Base-by-base conservation (phyloP, 352 stramenopile species). In the Halophytophthora batemanensis region DNA sequence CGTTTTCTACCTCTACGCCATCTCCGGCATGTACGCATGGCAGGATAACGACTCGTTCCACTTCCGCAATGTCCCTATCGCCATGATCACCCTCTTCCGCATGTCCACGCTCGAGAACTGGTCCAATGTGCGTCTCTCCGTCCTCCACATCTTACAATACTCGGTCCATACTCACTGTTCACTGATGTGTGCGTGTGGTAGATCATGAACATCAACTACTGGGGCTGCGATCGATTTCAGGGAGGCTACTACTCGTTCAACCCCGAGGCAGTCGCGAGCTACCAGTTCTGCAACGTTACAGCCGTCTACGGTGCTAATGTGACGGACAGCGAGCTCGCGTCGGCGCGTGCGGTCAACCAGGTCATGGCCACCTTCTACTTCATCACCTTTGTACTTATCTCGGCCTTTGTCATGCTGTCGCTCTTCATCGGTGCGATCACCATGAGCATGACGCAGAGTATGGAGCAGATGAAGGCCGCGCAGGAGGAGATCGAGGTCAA, bases 1-100 rank as follows among this genome's bases (percentile, higher is more conserved):
- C 40, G 77, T 96, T 0, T 90, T 90, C 59, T 97, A 96, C 58
- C 57, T 97, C 21, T 97, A 95, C 53, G 84, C 88, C 17, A 92
- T 96, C 59, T 82, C 90, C 2, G 88, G 87, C 15, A 95, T 97
- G 82, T 94, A 94, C 51, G 66, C 93, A 6, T 97, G 94, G 79
- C 60, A 76, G 48, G 56, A 72, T 48, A 96, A 95, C 47, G 87
- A 97, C 50, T 77, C 77, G 17, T 95, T 90, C 54, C 82, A 96
- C 57, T 90, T 87, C 37, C 77, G 79, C 23, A 87, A 61, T 42
- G 76, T 91, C 3, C 77, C 77, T 0, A 82, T 88, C n/a, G 81
- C 78, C 8, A 89, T 91, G 74, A 38, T 90, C 41, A 93, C 84
- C n/a, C 78, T 94, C 45, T 89, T 90, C 35, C 78, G 78, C 50